Base-by-base conservation (phyloP, 1,284 basidiomycete genomes). In the Pseudozyma sp. region DNA sequence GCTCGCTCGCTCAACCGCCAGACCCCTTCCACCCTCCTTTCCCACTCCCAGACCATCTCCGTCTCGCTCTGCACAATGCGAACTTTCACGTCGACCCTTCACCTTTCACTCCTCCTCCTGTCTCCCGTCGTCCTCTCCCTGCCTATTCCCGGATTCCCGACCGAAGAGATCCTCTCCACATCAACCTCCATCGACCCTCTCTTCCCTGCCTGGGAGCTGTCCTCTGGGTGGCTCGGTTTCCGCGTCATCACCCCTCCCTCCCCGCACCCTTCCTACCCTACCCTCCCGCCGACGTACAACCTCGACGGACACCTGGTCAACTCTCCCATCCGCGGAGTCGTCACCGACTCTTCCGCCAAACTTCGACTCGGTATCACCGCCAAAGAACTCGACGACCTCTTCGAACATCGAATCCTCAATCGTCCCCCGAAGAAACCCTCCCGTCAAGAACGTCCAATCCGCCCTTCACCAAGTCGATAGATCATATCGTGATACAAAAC, bases 291-390 rank as follows among this genome's bases (percentile, higher is more conserved):
- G 11, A 13, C 29, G 1, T 56, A 24, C 7, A 7, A 39, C 6
- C 7, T n/a, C 7, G 40, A 50, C 2, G 35, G 48, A 14, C 47
- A 63, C 10, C 2, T 63, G 3, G 43, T 42, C 35, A 55, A 65
- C 42, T 65, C 62, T 3, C 62, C 62, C 9, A 58, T 50, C 29
- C 44, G 55, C 24, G 55, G 62, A 3, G 34, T 65, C 0, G 55
- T 65, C 3, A 54, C 45, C 0, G 39, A 58, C 4, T 5, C 31
- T 3, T 1, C 10, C 2, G 60, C 60, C 1, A 45, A 24, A 24
- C 17, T 31, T 2, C 19, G 48, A 3, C 19, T 63, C 0, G 60
- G 60, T 9, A 56, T 63, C n/a, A 63, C 60, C 1, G 51, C 19
- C 3, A 47, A 29, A 8, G 59, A 62, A 8, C 10, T 30, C n/a